Percentiles rank a stretch among this genome's conserved stretches.
Evolutionary conservation across 768 basidiomycete genomes (phyloP).

Genomic region (Lactifluus hygrophoroides): DNA sequence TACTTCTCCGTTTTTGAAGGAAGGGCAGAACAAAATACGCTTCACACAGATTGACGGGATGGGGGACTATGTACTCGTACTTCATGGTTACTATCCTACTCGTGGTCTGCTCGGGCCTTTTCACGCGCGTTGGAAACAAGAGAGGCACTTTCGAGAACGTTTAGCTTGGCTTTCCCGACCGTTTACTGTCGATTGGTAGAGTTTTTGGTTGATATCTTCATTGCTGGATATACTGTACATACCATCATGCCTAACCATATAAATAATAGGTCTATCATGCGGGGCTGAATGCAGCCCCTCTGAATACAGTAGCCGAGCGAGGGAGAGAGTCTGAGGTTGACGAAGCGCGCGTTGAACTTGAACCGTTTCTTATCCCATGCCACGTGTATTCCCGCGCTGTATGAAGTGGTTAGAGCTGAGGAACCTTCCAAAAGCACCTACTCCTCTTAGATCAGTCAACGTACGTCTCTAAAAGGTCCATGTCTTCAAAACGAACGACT

Average conservation of each 20-base stretch:
- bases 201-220: no score
- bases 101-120: not conserved
- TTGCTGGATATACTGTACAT: no score
- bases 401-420: conserved; percentile 15
- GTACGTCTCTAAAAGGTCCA: not conserved
- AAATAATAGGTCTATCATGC: no score
- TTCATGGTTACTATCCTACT: no score
- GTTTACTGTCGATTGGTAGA: not conserved
- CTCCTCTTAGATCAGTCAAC: conserved; percentile 5
- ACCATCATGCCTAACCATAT: no score
- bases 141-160: not conserved
- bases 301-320: no score
- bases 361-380: no score
- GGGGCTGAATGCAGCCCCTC: no score
- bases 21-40: conserved; percentile 1
- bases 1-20: conserved; percentile 2
- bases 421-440: not conserved
- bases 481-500: not conserved
- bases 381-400: no score
- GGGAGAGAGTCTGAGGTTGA: no score
- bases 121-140: conserved; percentile 2
- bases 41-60: conserved; percentile 6
- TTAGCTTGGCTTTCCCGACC: not conserved
- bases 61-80: conserved; percentile 5
- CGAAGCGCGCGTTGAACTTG: no score